Conservation (phyloP, 2,329 filamentous ascomycete species). For the Pyricularia sp. region DNA sequence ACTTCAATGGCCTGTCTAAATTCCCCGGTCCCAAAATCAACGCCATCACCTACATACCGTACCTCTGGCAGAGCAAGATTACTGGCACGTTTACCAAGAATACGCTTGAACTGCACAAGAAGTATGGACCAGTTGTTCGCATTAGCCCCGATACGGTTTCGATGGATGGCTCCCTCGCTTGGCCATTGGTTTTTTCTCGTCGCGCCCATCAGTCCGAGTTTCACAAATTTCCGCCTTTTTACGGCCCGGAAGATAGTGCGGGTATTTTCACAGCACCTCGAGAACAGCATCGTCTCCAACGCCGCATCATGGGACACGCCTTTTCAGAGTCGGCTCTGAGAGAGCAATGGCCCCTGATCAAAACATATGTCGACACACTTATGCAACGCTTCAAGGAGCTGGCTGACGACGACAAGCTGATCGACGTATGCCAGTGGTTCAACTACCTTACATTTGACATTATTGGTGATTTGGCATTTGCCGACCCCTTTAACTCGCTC, state of each 20-base stretch:
- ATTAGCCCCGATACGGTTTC: conserved; percentile 10
- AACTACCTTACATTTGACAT: conserved; percentile 52
- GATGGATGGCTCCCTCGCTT: too few relatives aligned
- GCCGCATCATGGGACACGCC: conserved; percentile 13
- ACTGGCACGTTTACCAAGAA: too few relatives aligned
- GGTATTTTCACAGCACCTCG: conserved; percentile 17
- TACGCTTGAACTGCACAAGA: too few relatives aligned
- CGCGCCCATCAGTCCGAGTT: not conserved
- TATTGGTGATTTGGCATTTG: conserved; percentile 55
- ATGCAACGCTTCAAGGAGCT: conserved; percentile 66
- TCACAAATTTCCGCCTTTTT: not conserved
- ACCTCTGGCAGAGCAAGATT: too few relatives aligned
- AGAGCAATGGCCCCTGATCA: conserved; percentile 60
- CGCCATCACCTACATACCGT: too few relatives aligned
- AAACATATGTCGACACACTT: conserved; percentile 66
- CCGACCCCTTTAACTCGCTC: conserved; percentile 25
- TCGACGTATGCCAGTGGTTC: conserved; percentile 76
- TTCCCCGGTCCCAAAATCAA: too few relatives aligned
- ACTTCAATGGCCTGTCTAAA: too few relatives aligned
- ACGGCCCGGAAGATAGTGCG: not conserved
- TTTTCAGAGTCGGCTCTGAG: conserved; percentile 18
- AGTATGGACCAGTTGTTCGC: too few relatives aligned
- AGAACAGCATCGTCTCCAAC: conserved; percentile 13
- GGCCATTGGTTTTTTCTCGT: too few relatives aligned
- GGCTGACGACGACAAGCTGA: conserved; percentile 44